These are phyloP conservation scores for Trichocladium antarcticum DNA, from an alignment of 495 filamentous ascomycete genomes.

Conservation along the genomic window DNA sequence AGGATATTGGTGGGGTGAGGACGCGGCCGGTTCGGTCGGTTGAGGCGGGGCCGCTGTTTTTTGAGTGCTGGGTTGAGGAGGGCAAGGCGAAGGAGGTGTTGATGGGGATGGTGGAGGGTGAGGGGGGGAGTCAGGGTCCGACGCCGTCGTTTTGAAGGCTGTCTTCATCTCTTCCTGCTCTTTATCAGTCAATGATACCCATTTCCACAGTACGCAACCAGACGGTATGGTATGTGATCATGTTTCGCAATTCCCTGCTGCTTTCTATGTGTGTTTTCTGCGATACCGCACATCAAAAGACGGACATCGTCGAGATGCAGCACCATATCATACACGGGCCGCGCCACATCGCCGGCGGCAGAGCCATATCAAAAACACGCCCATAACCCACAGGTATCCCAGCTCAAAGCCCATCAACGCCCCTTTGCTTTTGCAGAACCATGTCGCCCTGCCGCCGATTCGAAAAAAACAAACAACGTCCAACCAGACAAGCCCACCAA, in stretches of 20 bases:
- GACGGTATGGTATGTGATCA: not conserved
- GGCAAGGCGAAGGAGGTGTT: slow-evolving; percentile 26
- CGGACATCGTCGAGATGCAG: not conserved
- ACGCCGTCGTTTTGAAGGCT: not conserved
- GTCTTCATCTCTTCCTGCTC: not conserved
- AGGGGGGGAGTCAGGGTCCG: not conserved
- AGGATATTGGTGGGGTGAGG: slow-evolving; percentile 36
- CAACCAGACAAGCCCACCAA: not conserved
- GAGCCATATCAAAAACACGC: not conserved
- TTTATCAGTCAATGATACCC: not conserved
- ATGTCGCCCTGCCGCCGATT: not conserved
- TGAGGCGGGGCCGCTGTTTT: slow-evolving; percentile 51
- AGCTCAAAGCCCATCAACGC: not conserved
- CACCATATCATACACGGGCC: not conserved
- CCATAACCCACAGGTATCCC: not conserved
- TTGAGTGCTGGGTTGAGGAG: slow-evolving; percentile 62
- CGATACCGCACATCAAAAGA: not conserved
- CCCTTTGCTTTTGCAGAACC: not conserved
- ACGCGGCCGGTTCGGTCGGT: slow-evolving; percentile 49
- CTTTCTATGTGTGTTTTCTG: not conserved
- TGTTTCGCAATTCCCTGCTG: not conserved
- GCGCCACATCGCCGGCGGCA: not conserved
- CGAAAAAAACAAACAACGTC: too few relatives aligned
- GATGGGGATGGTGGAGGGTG: not conserved
- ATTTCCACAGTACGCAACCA: not conserved